Evolutionary conservation across 2,329 filamentous ascomycete genomes (phyloP).

Genomic region (Beauveria sp.): DNA sequence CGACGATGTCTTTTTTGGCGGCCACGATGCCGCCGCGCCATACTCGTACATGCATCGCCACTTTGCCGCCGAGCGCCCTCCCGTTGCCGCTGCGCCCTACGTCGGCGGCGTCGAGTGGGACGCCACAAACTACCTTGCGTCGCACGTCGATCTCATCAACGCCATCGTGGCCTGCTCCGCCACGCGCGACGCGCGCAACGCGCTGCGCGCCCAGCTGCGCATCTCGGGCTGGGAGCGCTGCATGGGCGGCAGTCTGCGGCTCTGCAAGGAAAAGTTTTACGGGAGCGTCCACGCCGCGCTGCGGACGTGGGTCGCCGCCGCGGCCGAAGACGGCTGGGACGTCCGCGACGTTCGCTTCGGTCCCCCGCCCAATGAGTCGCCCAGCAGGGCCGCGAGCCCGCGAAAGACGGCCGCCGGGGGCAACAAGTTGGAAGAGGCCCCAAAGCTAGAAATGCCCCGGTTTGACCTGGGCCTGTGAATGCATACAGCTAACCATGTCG

Average conservation of each 20-base stretch:
- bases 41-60: slow-evolving; percentile 59
- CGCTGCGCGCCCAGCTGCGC: slow-evolving; percentile 66
- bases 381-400: slow-evolving; percentile 20
- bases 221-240: slow-evolving; percentile 87
- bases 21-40: slow-evolving; percentile 24
- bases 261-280: slow-evolving; percentile 98
- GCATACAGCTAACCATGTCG: slow-evolving; percentile 16
- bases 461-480: slow-evolving; percentile 39
- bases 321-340: slow-evolving; percentile 81
- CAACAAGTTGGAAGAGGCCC: slow-evolving; percentile 47
- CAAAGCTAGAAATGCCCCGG: slow-evolving; percentile 54
- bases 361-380: slow-evolving; percentile 35
- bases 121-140: slow-evolving; percentile 90
- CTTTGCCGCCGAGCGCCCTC: slow-evolving; percentile 80
- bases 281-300: slow-evolving; percentile 82
- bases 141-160: slow-evolving; percentile 87
- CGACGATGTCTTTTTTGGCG: slow-evolving; percentile 24
- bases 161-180: slow-evolving; percentile 79
- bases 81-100: slow-evolving; percentile 89
- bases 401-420: slow-evolving; percentile 26
- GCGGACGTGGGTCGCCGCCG: slow-evolving; percentile 83
- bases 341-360: slow-evolving; percentile 73
- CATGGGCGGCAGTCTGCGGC: slow-evolving; percentile 74
- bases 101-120: slow-evolving; percentile 98
- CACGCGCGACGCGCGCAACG: slow-evolving; percentile 61